Evolutionary conservation across 2,329 filamentous ascomycete genomes (phyloP).

Genomic region (Chlorencoelia australis): DNA sequence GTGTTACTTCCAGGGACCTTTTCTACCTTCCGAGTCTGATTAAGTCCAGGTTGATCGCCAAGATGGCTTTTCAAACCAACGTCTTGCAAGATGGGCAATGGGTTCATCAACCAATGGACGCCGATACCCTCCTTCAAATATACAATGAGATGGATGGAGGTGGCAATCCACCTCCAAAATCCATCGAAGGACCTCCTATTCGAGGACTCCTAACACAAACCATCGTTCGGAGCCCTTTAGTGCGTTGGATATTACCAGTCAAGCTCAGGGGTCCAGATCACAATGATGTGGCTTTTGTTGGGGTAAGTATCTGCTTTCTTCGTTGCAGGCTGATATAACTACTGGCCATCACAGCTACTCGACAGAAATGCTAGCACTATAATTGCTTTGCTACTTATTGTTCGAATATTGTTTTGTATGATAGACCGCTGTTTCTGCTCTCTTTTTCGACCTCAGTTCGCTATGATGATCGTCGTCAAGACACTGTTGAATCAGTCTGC

Average conservation of each 20-base stretch:
- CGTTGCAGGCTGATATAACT: too few relatives aligned
- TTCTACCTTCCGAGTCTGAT: background rate
- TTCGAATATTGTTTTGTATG: too few relatives aligned
- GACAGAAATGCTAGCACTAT: too few relatives aligned
- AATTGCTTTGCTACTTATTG: too few relatives aligned
- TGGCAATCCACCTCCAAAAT: constrained; percentile 24
- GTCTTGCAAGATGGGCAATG: constrained; percentile 27
- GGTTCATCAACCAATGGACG: constrained; percentile 29
- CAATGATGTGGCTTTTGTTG: constrained; percentile 82
- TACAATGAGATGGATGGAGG: constrained; percentile 26
- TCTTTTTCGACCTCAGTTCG: too few relatives aligned
- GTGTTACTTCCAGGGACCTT: too few relatives aligned
- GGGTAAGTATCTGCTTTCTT: constrained; percentile 42
- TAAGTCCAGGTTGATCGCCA: constrained; percentile 3
- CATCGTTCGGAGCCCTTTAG: constrained; percentile 62
- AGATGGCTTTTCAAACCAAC: constrained; percentile 24
- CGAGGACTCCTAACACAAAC: constrained; percentile 73
- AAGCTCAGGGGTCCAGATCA: constrained; percentile 57
- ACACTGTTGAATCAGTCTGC: too few relatives aligned
- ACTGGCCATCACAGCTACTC: too few relatives aligned
- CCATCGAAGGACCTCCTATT: constrained; percentile 34
- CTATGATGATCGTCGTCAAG: too few relatives aligned
- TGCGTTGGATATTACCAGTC: constrained; percentile 71
- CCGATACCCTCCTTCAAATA: constrained; percentile 33
- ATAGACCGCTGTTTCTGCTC: too few relatives aligned